These are phyloP conservation scores for Davidsoniella neocaledoniae DNA, from an alignment of 2,329 filamentous ascomycete genomes.

Conservation along the genomic window DNA sequence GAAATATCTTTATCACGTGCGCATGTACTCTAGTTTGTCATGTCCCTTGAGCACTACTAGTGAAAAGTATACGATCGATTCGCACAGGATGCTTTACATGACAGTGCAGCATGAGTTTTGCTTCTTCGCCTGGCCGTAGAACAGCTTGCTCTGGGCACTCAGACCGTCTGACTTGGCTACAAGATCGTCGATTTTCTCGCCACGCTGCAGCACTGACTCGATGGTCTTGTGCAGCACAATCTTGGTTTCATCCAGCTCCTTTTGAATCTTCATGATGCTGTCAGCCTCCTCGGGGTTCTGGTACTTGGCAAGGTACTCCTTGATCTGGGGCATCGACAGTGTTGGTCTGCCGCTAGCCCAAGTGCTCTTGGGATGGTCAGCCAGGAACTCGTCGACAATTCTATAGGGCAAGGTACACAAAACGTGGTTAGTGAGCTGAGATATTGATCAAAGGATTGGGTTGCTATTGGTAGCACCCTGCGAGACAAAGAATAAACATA, in stretches of 20 bases:
- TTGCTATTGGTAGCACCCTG: not conserved
- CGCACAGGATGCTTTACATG: conserved; percentile 35
- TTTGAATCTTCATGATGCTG: conserved; percentile 89
- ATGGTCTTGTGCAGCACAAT: conserved; percentile 95
- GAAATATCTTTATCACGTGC: too few relatives aligned
- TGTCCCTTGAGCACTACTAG: too few relatives aligned
- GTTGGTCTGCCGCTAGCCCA: conserved; percentile 41
- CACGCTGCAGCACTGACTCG: conserved; percentile 68
- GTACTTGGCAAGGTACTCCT: conserved; percentile 58
- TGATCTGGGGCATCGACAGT: conserved; percentile 54
- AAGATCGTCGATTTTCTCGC: conserved; percentile 90
- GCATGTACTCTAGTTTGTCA: too few relatives aligned
- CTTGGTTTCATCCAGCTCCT: conserved; percentile 94
- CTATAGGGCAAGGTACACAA: conserved; percentile 12
- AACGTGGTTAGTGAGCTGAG: conserved; percentile 1
- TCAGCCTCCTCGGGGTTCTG: conserved; percentile 81
- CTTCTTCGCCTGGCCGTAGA: conserved; percentile 77
- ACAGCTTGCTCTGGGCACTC: conserved; percentile 91
- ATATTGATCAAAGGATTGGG: too few relatives aligned
- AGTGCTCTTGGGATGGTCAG: conserved; percentile 52
- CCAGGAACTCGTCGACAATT: conserved; percentile 71
- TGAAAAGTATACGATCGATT: too few relatives aligned
- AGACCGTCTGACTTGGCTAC: conserved; percentile 86
- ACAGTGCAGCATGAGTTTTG: conserved; percentile 61
- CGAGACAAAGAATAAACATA: conserved; percentile 6